A percentile compares a stretch with the other conserved stretches of the same genome.
phyloP scores from a whole-genome alignment of 345 rosid genomes.

The Aegle marmelos region DNA sequence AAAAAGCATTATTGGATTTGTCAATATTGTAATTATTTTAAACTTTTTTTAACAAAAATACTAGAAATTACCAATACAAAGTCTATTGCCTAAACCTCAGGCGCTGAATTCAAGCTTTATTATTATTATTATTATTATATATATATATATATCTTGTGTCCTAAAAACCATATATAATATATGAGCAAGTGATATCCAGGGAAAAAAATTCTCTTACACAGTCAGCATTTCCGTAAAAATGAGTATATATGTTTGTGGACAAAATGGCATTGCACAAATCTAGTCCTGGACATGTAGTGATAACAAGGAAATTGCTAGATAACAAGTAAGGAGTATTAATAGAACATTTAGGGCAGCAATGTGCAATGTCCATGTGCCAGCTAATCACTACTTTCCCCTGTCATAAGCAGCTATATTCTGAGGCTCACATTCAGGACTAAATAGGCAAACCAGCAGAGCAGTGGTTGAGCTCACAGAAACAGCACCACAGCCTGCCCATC shows the following conservation, averaged over 20 bases:
- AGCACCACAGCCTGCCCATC: conserved; percentile 96
- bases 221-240: not conserved
- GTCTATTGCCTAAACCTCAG: too few relatives aligned
- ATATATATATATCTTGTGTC: too few relatives aligned
- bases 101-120: too few relatives aligned
- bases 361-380: not conserved
- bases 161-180: too few relatives aligned
- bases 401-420: conserved; percentile 91
- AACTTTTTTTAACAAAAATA: too few relatives aligned
- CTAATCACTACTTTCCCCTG: conserved; percentile 12
- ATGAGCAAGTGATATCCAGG: too few relatives aligned
- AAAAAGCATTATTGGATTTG: too few relatives aligned
- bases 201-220: not conserved
- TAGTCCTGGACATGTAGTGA: not conserved
- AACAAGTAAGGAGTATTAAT: not conserved
- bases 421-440: conserved; percentile 93
- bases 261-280: not conserved
- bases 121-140: too few relatives aligned
- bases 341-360: not conserved
- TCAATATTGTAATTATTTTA: too few relatives aligned
- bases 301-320: not conserved
- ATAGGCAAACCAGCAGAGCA: conserved; percentile 72
- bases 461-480: conserved; percentile 60
- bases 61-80: too few relatives aligned
- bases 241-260: not conserved